phyloP scores from a whole-genome alignment of 108 stramenopile species.

The Pseudonitzschia multistriata region DNA sequence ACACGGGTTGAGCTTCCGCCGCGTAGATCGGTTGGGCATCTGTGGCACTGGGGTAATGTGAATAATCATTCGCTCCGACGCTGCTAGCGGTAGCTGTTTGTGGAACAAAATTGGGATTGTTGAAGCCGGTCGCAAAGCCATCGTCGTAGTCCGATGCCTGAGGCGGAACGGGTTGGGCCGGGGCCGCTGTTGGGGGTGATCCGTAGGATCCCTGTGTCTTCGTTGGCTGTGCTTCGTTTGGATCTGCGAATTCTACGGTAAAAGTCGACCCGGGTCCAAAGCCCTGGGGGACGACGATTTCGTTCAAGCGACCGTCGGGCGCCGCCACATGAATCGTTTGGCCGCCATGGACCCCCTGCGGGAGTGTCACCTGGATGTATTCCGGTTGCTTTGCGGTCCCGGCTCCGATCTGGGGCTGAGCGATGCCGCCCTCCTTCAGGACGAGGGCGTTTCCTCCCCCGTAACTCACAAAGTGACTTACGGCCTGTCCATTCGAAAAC shows the following conservation, averaged over 20 bases:
- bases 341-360: slow-evolving; percentile 62
- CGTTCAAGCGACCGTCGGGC: slow-evolving; percentile 78
- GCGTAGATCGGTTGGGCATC: slow-evolving; percentile 36
- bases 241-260: slow-evolving; percentile 78
- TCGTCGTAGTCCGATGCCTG: slow-evolving; percentile 21
- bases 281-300: slow-evolving; percentile 70
- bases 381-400: slow-evolving; percentile 27
- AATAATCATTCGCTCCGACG: slow-evolving; percentile 14
- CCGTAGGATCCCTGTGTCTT: neutral
- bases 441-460: slow-evolving; percentile 82
- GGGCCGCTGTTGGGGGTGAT: neutral
- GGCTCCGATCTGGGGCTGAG: slow-evolving; percentile 20
- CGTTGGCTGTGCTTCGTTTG: slow-evolving; percentile 30
- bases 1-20: slow-evolving; percentile 9
- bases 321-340: slow-evolving; percentile 80
- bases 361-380: slow-evolving; percentile 78
- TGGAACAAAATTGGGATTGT: slow-evolving; percentile 31
- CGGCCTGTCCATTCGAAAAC: slow-evolving; percentile 58
- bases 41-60: slow-evolving; percentile 31
- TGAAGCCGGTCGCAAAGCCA: slow-evolving; percentile 42
- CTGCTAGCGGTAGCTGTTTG: slow-evolving; percentile 11
- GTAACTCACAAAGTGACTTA: slow-evolving; percentile 77
- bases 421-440: slow-evolving; percentile 58
- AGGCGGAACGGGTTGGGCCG: slow-evolving; percentile 17
- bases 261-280: slow-evolving; percentile 83